Conservation (phyloP, 345 rosid genomes). For the Eucalyptus marginata region DNA sequence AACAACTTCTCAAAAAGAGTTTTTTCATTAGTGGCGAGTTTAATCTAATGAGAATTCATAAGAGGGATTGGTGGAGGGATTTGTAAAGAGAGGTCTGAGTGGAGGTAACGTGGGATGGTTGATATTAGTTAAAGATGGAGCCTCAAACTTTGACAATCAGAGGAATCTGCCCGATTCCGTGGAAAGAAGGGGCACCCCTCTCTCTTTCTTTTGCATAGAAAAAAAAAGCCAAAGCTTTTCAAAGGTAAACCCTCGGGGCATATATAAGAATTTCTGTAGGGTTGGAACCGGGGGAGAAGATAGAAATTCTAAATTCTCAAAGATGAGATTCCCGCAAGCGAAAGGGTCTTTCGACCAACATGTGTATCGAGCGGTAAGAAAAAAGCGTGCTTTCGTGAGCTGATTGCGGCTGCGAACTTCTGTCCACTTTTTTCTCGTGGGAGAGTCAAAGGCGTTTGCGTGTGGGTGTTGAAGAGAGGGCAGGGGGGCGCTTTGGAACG, state of each 20-base stretch:
- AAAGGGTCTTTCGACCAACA: conserved; percentile 7
- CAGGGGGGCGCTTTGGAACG: conserved; percentile 9
- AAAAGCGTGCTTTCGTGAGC: conserved; percentile 17
- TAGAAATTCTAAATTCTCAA: not conserved
- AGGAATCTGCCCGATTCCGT: conserved; percentile 25
- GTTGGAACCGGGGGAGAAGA: not conserved
- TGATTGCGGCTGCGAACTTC: conserved; percentile 32
- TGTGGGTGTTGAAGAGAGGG: conserved; percentile 25
- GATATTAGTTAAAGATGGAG: conserved; percentile 29
- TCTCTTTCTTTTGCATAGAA: not conserved
- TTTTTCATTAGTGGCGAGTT: not conserved
- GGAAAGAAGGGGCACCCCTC: conserved; percentile 26
- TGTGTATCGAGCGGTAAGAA: not conserved
- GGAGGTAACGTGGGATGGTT: conserved; percentile 32
- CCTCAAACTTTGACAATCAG: conserved; percentile 41
- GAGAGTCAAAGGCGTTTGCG: conserved; percentile 49
- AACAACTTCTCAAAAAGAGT: not conserved
- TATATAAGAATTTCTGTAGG: not conserved
- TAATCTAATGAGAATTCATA: not conserved
- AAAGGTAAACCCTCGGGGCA: not conserved
- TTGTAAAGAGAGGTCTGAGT: not conserved
- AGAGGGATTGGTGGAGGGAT: not conserved
- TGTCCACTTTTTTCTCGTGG: not conserved
- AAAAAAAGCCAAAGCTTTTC: not conserved
- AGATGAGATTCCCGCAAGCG: conserved; percentile 14